A percentile compares a stretch with the other conserved stretches of the same genome.
phyloP scores from a whole-genome alignment of 2,329 filamentous ascomycete species.

The Diplodia mutila region DNA sequence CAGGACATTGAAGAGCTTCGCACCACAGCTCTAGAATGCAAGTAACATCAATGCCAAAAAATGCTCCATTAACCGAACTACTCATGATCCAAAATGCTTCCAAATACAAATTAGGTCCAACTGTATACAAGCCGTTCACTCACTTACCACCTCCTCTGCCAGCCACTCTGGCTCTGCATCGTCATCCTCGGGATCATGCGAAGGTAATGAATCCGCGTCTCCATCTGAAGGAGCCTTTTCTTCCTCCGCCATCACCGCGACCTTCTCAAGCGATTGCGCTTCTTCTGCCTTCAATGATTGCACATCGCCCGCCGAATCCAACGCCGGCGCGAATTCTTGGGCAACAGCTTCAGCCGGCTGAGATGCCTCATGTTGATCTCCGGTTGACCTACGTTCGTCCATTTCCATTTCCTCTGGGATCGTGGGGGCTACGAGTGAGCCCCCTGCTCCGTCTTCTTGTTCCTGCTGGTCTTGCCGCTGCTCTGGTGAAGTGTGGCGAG shows the following conservation, averaged over 20 bases:
- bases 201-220: conserved; percentile 53
- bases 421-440: neutral
- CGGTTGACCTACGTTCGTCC: neutral
- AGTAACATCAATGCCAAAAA: no score
- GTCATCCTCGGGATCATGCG: conserved; percentile 67
- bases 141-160: conserved; percentile 58
- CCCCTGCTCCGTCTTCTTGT: neutral
- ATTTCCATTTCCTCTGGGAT: neutral
- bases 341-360: no score
- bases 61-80: neutral
- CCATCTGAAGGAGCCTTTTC: neutral
- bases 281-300: no score
- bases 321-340: neutral
- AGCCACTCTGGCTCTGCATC: conserved; percentile 69
- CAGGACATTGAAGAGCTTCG: no score
- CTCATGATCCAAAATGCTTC: neutral
- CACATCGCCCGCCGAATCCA: neutral
- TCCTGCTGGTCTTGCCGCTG: neutral
- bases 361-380: neutral
- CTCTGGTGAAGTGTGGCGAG: neutral
- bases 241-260: neutral
- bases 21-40: no score
- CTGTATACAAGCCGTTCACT: neutral
- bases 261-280: neutral
- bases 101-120: no score